Evolutionary conservation across 352 stramenopile genomes (phyloP).

Genomic region (Blastocystis hominis): DNA sequence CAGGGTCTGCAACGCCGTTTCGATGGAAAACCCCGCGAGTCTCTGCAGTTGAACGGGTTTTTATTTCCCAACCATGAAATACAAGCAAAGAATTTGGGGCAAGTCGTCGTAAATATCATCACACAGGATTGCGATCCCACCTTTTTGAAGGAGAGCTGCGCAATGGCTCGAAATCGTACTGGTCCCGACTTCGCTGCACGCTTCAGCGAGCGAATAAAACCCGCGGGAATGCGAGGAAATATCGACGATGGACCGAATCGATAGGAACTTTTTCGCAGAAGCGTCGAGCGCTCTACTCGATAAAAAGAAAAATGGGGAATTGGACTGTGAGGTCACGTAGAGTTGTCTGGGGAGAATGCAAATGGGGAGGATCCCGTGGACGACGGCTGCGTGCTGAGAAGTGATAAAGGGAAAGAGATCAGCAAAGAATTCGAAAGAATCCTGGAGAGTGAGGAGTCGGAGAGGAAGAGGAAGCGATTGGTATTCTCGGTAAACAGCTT

Average conservation of each 20-base stretch:
- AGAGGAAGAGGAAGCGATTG: not conserved
- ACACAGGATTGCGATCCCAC: not conserved
- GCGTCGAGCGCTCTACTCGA: not conserved
- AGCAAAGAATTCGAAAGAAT: not conserved
- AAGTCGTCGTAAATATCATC: not conserved
- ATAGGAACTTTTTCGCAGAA: not conserved
- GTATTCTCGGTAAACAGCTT: not conserved
- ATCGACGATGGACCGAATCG: not conserved
- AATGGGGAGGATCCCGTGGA: not conserved
- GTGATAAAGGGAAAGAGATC: constrained; percentile 1
- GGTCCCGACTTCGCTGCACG: not conserved
- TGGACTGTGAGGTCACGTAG: not conserved
- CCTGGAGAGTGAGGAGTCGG: not conserved
- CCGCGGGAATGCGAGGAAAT: not conserved
- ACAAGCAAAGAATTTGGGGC: not conserved
- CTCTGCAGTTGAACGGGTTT: not conserved
- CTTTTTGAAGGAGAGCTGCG: not conserved
- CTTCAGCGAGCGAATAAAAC: not conserved
- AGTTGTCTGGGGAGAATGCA: not conserved
- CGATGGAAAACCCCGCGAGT: not conserved
- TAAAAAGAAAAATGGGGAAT: not conserved
- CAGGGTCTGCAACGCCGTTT: not conserved
- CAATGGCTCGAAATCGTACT: not conserved
- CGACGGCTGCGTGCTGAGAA: not conserved
- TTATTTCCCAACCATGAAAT: not conserved